Percentiles rank a stretch among this genome's conserved stretches.
Evolutionary conservation across 768 basidiomycete species (phyloP).

Genomic region (Macrolepiota albuminosa): DNA sequence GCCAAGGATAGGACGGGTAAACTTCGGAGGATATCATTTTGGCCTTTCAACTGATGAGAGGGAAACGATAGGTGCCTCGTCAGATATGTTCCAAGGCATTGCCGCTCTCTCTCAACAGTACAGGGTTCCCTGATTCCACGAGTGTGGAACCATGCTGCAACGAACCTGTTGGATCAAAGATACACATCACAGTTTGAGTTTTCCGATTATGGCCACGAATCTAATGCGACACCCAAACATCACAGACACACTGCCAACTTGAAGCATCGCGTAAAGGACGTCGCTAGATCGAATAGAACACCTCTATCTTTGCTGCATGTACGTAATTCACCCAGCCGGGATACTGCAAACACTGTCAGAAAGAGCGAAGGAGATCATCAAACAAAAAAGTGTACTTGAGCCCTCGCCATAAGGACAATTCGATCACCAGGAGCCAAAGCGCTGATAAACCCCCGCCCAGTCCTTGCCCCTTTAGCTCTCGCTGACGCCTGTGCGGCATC

Average conservation of each 20-base stretch:
- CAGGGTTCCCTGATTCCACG: background rate
- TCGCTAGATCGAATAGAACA: constrained; percentile 20
- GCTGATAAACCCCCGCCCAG: constrained; percentile 17
- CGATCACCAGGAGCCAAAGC: constrained; percentile 18
- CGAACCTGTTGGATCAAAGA: background rate
- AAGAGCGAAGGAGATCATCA: background rate
- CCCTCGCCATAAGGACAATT: constrained; percentile 23
- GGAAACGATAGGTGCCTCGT: background rate
- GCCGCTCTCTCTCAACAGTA: background rate
- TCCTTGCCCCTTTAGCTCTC: constrained; percentile 10
- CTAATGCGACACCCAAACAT: background rate
- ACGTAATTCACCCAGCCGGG: constrained; percentile 26
- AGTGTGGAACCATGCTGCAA: background rate
- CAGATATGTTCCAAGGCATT: background rate
- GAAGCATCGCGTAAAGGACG: background rate
- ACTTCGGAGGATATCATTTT: background rate
- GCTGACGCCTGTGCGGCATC: constrained; percentile 12
- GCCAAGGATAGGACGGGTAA: background rate
- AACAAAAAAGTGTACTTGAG: constrained; percentile 17
- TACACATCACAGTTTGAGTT: background rate
- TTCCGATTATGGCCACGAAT: background rate
- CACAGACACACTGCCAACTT: background rate
- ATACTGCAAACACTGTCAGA: constrained; percentile 14
- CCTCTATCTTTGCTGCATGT: constrained; percentile 17
- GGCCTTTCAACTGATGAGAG: background rate